Evolutionary conservation across 306 rosid genomes (phyloP).

Genomic region (Aeschynomene evenia): DNA sequence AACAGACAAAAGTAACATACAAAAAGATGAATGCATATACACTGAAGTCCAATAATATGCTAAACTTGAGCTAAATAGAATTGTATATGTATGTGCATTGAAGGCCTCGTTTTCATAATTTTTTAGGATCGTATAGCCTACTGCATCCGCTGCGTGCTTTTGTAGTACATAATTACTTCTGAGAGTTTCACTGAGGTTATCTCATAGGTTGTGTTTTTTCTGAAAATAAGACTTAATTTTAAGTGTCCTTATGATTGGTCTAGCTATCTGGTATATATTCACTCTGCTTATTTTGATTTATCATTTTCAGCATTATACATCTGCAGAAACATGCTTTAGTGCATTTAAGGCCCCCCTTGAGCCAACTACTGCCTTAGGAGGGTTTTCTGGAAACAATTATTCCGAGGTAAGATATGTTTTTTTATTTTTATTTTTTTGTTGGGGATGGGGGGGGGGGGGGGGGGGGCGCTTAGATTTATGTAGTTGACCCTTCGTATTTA

Average conservation of each 20-base stretch:
- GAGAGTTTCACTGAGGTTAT: not conserved
- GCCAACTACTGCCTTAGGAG: slow-evolving; percentile 90
- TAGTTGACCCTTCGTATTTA: not conserved
- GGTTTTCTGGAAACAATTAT: slow-evolving; percentile 84
- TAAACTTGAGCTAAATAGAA: not conserved
- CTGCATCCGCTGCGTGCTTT: not conserved
- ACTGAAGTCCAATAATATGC: not conserved
- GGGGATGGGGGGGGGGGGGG: too few species aligned
- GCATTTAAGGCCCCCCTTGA: slow-evolving; percentile 97
- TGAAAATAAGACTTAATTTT: not conserved
- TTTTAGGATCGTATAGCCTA: not conserved
- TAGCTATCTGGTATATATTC: slow-evolving; percentile 17
- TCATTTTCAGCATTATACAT: slow-evolving; percentile 70
- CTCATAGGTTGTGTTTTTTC: slow-evolving; percentile 7
- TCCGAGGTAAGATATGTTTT: slow-evolving; percentile 62
- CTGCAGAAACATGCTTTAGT: slow-evolving; percentile 93
- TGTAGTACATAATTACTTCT: not conserved
- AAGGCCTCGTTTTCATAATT: not conserved
- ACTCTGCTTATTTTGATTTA: slow-evolving; percentile 26
- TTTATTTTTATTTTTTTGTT: slow-evolving; percentile 26
- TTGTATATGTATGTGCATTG: slow-evolving; percentile 8
- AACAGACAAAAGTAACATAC: not conserved
- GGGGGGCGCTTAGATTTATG: too few species aligned
- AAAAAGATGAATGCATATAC: not conserved
- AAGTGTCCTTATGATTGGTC: slow-evolving; percentile 7